Evolutionary conservation across 495 filamentous ascomycete genomes (phyloP).

Genomic region (Xylaria venustula): DNA sequence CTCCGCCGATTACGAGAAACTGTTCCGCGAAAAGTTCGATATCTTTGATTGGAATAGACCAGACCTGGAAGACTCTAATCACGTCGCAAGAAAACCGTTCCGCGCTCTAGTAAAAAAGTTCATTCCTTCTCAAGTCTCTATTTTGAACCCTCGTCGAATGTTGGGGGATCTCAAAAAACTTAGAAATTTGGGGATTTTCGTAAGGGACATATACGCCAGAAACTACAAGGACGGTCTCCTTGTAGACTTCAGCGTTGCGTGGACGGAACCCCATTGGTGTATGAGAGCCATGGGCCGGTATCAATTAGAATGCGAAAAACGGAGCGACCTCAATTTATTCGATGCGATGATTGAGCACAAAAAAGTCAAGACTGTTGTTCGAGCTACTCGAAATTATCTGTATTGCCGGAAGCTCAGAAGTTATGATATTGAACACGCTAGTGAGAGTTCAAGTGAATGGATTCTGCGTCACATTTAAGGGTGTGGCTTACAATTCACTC

Average conservation of each 20-base stretch:
- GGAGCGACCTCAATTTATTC: not conserved
- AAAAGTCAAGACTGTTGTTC: not conserved
- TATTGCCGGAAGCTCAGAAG: not conserved
- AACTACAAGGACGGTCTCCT: conserved; percentile 20
- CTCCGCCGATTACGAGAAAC: conserved; percentile 9
- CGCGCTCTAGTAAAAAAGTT: conserved; percentile 21
- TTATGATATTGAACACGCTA: not conserved
- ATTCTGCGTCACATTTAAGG: too few species aligned
- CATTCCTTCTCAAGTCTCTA: not conserved
- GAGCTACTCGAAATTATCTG: not conserved
- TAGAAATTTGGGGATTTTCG: conserved; percentile 16
- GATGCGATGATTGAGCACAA: not conserved
- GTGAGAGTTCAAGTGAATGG: too few species aligned
- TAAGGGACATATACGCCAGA: conserved; percentile 3
- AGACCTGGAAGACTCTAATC: not conserved
- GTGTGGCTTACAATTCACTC: too few species aligned
- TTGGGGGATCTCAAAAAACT: conserved; percentile 12
- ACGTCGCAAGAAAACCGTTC: conserved; percentile 10
- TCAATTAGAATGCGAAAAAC: not conserved
- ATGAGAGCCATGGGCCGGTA: not conserved
- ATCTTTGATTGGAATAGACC: not conserved
- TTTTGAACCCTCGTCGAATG: not conserved
- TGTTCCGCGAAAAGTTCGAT: not conserved
- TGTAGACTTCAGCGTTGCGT: conserved; percentile 19
- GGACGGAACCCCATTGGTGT: conserved; percentile 8